These are phyloP conservation scores for Macrolepiota albuminosa DNA, from an alignment of 768 basidiomycete species.

Conservation along the genomic window DNA sequence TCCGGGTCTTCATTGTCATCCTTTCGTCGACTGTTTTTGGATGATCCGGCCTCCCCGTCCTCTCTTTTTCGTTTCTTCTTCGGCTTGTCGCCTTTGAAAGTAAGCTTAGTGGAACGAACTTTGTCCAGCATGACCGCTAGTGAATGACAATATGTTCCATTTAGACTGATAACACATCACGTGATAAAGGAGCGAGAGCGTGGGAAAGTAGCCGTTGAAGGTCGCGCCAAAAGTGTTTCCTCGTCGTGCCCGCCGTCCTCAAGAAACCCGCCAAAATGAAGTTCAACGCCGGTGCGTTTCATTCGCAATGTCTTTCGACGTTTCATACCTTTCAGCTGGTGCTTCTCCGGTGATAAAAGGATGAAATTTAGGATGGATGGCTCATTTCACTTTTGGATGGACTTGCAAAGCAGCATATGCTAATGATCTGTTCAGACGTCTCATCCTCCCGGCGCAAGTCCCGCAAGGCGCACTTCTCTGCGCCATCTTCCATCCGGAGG, in stretches of 20 bases:
- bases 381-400: conserved; percentile 36
- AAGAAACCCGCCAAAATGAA: conserved; percentile 66
- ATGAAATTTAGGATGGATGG: conserved; percentile 53
- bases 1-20: conserved; percentile 64
- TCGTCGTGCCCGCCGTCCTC: conserved; percentile 55
- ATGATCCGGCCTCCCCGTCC: conserved; percentile 40
- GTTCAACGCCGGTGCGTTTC: conserved; percentile 74
- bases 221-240: conserved; percentile 26
- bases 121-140: conserved; percentile 27
- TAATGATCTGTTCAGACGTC: conserved; percentile 53
- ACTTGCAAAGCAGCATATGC: conserved; percentile 21
- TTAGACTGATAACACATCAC: conserved; percentile 17
- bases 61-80: conserved; percentile 80
- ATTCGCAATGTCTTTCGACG: conserved; percentile 18
- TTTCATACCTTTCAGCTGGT: conserved; percentile 20
- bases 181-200: conserved; percentile 25
- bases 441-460: conserved; percentile 96
- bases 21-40: conserved; percentile 43
- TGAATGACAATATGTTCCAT: neutral
- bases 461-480: conserved; percentile 96
- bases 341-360: conserved; percentile 20
- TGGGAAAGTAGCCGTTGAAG: conserved; percentile 29
- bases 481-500: conserved; percentile 91
- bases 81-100: conserved; percentile 84
- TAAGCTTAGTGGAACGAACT: conserved; percentile 70